These are phyloP conservation scores for Corylus avellana DNA, from an alignment of 306 rosid species.

Conservation along the genomic window DNA sequence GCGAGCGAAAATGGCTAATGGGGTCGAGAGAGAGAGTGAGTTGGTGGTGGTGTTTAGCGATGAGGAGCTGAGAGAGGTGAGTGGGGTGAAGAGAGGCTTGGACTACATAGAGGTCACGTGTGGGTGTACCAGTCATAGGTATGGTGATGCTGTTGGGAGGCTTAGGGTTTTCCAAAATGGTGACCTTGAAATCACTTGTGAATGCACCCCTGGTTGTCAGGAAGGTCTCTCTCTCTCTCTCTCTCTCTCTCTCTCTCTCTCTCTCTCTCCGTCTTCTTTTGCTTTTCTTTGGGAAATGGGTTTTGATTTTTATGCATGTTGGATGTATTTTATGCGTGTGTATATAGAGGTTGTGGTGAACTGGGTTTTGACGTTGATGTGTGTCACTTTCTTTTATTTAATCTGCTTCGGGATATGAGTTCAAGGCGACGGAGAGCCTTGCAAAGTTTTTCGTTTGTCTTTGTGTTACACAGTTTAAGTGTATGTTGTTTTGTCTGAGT, in stretches of 20 bases:
- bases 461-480: slow-evolving; percentile 40
- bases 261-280: not conserved
- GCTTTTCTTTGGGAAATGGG: slow-evolving; percentile 22
- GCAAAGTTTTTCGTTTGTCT: slow-evolving; percentile 14
- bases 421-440: slow-evolving; percentile 23
- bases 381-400: slow-evolving; percentile 37
- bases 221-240: slow-evolving; percentile 71
- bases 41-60: slow-evolving; percentile 64
- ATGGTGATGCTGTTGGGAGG: slow-evolving; percentile 97
- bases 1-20: slow-evolving; percentile 60
- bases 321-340: slow-evolving; percentile 11
- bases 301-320: slow-evolving; percentile 38
- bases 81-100: slow-evolving; percentile 67
- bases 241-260: slow-evolving; percentile 17
- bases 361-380: slow-evolving; percentile 59
- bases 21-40: slow-evolving; percentile 58
- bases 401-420: slow-evolving; percentile 41
- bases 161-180: slow-evolving; percentile 98
- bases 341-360: slow-evolving; percentile 24
- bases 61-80: slow-evolving; percentile 84
- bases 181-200: slow-evolving; percentile 81
- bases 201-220: slow-evolving; percentile 98
- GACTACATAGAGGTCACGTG: slow-evolving; percentile 88
- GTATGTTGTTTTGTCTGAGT: slow-evolving; percentile 76
- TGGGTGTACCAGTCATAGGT: slow-evolving; percentile 94